These are phyloP conservation scores for Colletotrichum tropicicola DNA, from an alignment of 2,329 filamentous ascomycete species.

Conservation along the genomic window DNA sequence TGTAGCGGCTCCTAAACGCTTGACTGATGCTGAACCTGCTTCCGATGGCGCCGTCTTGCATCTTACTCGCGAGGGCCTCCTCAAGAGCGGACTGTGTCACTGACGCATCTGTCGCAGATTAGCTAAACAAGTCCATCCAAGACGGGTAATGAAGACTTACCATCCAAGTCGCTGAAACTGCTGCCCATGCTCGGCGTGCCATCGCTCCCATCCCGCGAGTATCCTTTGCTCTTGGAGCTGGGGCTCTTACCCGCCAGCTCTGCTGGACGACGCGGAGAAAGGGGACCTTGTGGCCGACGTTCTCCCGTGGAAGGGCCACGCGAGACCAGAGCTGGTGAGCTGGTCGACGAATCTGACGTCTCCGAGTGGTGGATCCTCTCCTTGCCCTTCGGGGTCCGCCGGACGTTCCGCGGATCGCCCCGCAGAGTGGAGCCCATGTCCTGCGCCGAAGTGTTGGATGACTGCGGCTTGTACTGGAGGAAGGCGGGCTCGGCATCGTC, in stretches of 20 bases:
- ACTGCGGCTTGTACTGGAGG: slow-evolving; percentile 52
- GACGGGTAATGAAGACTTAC: slow-evolving; percentile 47
- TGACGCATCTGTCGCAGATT: slow-evolving; percentile 68
- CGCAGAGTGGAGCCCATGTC: slow-evolving; percentile 64
- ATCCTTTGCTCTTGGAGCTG: slow-evolving; percentile 55
- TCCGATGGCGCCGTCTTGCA: slow-evolving; percentile 67
- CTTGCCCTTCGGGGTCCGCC: slow-evolving; percentile 41
- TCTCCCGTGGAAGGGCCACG: slow-evolving; percentile 41
- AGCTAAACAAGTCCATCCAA: neutral
- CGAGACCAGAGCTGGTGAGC: slow-evolving; percentile 55
- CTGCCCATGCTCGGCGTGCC: slow-evolving; percentile 84
- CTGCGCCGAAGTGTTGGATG: slow-evolving; percentile 45
- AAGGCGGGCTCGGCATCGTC: slow-evolving; percentile 65
- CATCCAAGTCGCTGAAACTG: slow-evolving; percentile 87
- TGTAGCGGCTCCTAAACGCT: slow-evolving; percentile 70
- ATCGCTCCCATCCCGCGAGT: slow-evolving; percentile 72
- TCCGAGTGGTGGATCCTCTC: slow-evolving; percentile 56
- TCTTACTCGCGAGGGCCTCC: slow-evolving; percentile 78
- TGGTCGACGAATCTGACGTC: slow-evolving; percentile 71
- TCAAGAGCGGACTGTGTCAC: slow-evolving; percentile 84
- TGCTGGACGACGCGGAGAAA: slow-evolving; percentile 67
- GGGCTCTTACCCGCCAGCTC: slow-evolving; percentile 67
- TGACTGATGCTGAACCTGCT: slow-evolving; percentile 77
- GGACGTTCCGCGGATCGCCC: slow-evolving; percentile 50
- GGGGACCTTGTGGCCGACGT: slow-evolving; percentile 49